Conservation (phyloP, 1,284 basidiomycete genomes). For the Cryptococcus floricola region DNA sequence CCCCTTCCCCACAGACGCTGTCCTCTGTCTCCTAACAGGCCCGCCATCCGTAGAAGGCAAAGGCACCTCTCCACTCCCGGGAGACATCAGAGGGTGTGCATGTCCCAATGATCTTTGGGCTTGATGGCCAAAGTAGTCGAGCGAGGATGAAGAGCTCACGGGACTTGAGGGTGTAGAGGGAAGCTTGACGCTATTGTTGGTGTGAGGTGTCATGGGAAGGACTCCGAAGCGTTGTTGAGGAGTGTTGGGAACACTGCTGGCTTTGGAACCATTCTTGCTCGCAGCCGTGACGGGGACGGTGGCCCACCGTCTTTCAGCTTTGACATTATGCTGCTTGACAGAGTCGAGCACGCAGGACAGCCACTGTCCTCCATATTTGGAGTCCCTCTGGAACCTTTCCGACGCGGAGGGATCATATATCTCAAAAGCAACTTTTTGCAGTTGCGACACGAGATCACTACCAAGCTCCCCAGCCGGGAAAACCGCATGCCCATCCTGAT, state of each 20-base stretch:
- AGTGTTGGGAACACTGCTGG: conserved; percentile 37
- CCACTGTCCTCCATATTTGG: conserved; percentile 37
- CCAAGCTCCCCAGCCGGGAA: conserved; percentile 78
- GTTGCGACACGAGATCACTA: conserved; percentile 88
- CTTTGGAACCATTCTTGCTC: conserved; percentile 17
- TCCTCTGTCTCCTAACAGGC: conserved; percentile 37
- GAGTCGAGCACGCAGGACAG: conserved; percentile 40
- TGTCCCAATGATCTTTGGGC: conserved; percentile 33
- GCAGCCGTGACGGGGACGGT: conserved; percentile 11
- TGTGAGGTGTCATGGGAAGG: conserved; percentile 48
- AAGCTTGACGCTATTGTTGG: conserved; percentile 15
- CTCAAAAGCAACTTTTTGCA: conserved; percentile 89
- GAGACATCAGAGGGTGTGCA: conserved; percentile 35
- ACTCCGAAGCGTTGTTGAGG: conserved; percentile 37
- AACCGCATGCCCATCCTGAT: conserved; percentile 26
- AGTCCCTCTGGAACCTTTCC: conserved; percentile 16
- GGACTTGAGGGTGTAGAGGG: conserved; percentile 44
- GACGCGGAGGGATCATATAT: conserved; percentile 60
- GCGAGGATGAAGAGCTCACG: conserved; percentile 26
- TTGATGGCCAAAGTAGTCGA: conserved; percentile 43
- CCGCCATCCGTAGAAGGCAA: conserved; percentile 41
- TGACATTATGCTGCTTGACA: conserved; percentile 30
- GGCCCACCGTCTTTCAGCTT: conserved; percentile 32
- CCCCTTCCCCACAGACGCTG: conserved; percentile 30
- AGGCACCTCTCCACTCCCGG: conserved; percentile 22